phyloP scores from a whole-genome alignment of 352 stramenopile species.

The Phytophthora sansomeana region DNA sequence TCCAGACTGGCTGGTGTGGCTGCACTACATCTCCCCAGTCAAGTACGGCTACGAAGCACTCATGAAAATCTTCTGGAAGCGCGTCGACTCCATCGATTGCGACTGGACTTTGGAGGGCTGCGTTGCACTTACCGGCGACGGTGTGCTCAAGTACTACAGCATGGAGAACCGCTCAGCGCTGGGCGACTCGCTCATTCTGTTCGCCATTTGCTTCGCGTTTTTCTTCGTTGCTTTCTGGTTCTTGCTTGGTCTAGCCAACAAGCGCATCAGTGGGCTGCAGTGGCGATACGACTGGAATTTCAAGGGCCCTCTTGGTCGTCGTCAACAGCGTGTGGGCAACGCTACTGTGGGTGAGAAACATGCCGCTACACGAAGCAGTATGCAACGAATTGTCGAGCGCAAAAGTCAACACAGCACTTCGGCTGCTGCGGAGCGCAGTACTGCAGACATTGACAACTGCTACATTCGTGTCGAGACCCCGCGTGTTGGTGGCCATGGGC shows the following conservation, averaged over 20 bases:
- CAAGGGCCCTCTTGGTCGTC: conserved; percentile 17
- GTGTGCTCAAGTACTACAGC: conserved; percentile 59
- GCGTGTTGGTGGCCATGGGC: conserved; percentile 11
- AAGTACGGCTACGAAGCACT: conserved; percentile 61
- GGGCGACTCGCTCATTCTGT: conserved; percentile 44
- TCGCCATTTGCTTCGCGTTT: conserved; percentile 45
- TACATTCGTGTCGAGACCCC: conserved; percentile 52
- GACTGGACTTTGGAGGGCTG: conserved; percentile 39
- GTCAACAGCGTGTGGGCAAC: conserved; percentile 19
- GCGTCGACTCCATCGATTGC: conserved; percentile 46
- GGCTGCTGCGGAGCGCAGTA: conserved; percentile 7
- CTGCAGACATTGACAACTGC: conserved; percentile 25
- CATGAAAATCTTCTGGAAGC: conserved; percentile 63
- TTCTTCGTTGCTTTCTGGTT: conserved; percentile 49
- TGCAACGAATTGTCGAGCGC: conserved; percentile 1
- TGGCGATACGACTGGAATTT: conserved; percentile 46
- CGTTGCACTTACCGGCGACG: conserved; percentile 39
- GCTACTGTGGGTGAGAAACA: conserved; percentile 16
- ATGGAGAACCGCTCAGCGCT: conserved; percentile 48
- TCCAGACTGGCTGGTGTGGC: conserved; percentile 60
- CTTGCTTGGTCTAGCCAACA: conserved; percentile 33
- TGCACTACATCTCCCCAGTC: conserved; percentile 69
- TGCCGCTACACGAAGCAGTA: conserved; percentile 5
- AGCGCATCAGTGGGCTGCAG: conserved; percentile 29
- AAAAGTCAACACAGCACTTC: conserved; percentile 24